A percentile compares a stretch with the other conserved stretches of the same genome.
These are phyloP conservation scores for Saprolegnia parasitica DNA, from an alignment of 352 stramenopile species.

Conservation along the genomic window DNA sequence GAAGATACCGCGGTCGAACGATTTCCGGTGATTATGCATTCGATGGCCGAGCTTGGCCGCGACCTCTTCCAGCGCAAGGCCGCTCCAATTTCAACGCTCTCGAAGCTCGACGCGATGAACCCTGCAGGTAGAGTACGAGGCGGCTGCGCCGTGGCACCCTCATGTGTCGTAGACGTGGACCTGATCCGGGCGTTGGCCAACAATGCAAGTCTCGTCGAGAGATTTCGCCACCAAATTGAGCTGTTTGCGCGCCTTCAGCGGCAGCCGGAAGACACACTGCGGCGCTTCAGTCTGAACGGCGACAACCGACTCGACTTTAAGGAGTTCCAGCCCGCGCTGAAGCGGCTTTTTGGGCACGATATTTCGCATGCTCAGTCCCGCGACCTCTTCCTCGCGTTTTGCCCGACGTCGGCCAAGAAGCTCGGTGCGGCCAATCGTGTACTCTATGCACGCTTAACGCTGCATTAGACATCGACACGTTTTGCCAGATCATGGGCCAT, in stretches of 20 bases:
- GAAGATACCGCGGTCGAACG: background rate
- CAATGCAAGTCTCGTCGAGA: constrained; percentile 49
- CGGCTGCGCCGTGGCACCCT: background rate
- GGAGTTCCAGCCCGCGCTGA: constrained; percentile 70
- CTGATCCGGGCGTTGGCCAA: constrained; percentile 37
- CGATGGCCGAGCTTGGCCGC: background rate
- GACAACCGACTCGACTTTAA: constrained; percentile 65
- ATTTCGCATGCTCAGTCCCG: constrained; percentile 5
- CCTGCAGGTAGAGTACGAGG: constrained; percentile 39
- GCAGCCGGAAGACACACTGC: constrained; percentile 65
- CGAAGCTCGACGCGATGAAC: constrained; percentile 78
- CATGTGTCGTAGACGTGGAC: background rate
- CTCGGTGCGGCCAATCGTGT: constrained; percentile 35
- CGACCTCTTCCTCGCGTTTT: constrained; percentile 72
- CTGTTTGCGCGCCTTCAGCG: constrained; percentile 53
- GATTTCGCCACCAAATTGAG: constrained; percentile 57
- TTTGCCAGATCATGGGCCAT: constrained; percentile 76
- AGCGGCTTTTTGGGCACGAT: constrained; percentile 38
- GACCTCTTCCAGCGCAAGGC: background rate
- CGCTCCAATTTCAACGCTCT: constrained; percentile 31
- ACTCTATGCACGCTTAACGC: background rate
- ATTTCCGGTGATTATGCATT: background rate
- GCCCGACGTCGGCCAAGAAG: constrained; percentile 56
- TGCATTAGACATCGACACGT: constrained; percentile 60
- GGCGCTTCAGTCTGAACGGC: constrained; percentile 70